Base-by-base conservation (phyloP, 2,329 filamentous ascomycete species). In the Pestalotiopsis sp. region DNA sequence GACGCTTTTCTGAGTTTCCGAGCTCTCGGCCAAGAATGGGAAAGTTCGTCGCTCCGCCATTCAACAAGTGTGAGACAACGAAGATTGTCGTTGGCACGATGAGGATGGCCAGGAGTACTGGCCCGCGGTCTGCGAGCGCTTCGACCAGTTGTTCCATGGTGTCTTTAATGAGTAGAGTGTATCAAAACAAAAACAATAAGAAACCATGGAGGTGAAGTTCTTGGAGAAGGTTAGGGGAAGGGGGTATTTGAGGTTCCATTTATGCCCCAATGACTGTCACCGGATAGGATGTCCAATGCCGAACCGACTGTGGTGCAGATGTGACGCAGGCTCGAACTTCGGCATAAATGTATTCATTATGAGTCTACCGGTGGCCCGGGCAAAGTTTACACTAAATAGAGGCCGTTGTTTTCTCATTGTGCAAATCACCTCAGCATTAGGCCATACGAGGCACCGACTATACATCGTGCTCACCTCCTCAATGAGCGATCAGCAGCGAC, bases 11-110 rank as follows among this genome's bases (percentile, higher is more conserved):
- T 2, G 72, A 68, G 45, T 67, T 67, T 36, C 74, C 73, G 31
- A 66, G 57, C n/a, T 74, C 74, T 4, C 23, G 25, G n/a, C 73
- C 74, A 2, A 76, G 45, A 12, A 75, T 52, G n/a, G 73, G 73
- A n/a, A 74, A 61, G 3, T 58, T 13, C 25, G 66, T n/a, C n/a
- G 20, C 20, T 4, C 27, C 20, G 52, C 49, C 57, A 45, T 45
- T 58, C 9, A 58, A 58, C 4, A 66, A 25, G 9, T 45, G 14
- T 14, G 49, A 23, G 14, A 57, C 25, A 17, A 58, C 14, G 17
- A 58, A 56, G 6, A 66, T 45, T 14, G n/a, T 38, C 2, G 36
- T 41, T 23, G n/a, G 27, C 14, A 41, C 27, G 14, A 62, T 38
- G 27, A 62, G 14, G 14, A 62, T 14, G 11, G 59, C 27, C 9